Evolutionary conservation across 2,329 filamentous ascomycete genomes (phyloP), one percentile per base, ranked within the genome.

Genomic region (Calonectria honghensis): DNA sequence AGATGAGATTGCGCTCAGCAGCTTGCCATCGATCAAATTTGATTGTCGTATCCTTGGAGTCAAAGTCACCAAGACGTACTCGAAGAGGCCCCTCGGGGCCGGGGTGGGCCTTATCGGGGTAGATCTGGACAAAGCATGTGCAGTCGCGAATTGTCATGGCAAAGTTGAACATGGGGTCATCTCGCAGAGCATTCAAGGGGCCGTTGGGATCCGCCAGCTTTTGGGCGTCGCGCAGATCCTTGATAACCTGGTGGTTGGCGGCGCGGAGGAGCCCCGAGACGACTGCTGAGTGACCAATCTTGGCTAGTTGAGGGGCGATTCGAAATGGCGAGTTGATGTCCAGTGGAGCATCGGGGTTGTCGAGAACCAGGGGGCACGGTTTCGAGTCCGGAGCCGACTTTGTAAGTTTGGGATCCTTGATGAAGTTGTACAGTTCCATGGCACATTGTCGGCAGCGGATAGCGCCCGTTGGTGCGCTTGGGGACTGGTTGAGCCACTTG

Each of bases 131-230:
- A 81, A 93, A 96, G 79, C 94, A 90, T 4, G 94, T 95, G 83
- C 94, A 96, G 86, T 97, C 95, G 65, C 95, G 88, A 77, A 97
- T 83, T 4, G 95, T 96, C 94, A 96, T 96, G 71, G 94, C 94
- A 9, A 94, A 87, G 16, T 90, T 89, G 74, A 94, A 92, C 35
- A 89, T 86, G 14, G 85, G 82, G 45, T 89, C 84, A 4, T 83
- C 81, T 2, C 82, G 82, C 61, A 87, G 82, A 11, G 86, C 85
- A 3, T 84, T 78, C 3, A 91, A 83, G 27, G 90, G 87, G 0
- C 87, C 86, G 0, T 79, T 82, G 2, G 84, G 81, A 76, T 91
- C 90, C 29, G 88, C 82, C 7, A 83, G 77, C 68, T 88, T 84
- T 72, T 88, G 86, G 37, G 85, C 83, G 13, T 76, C 76, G 32